Conservation (phyloP, 2,329 filamentous ascomycete species). For the Aspergillus pseudoterreus region DNA sequence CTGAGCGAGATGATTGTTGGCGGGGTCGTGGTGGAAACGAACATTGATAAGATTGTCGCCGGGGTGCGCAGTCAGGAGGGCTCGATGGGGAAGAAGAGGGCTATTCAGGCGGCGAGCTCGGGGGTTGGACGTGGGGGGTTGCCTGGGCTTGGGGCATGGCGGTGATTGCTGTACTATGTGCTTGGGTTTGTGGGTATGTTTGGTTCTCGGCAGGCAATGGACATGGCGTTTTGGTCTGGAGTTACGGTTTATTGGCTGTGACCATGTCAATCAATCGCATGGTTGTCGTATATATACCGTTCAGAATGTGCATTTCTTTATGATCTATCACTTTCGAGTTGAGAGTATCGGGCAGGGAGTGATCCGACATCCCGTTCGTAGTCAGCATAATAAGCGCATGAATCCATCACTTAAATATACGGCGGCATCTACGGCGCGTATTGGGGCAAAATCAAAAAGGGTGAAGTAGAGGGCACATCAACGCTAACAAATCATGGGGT, state of each 20-base stretch:
- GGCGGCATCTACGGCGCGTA: too few relatives aligned
- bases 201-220: background rate
- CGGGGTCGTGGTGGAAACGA: slow-evolving; percentile 90
- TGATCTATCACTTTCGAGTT: too few relatives aligned
- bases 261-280: background rate
- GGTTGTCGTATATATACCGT: too few relatives aligned
- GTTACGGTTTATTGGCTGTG: background rate
- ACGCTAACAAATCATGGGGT: too few relatives aligned
- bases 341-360: too few relatives aligned
- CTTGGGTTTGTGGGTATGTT: background rate
- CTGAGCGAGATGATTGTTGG: slow-evolving; percentile 93
- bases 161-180: slow-evolving; percentile 20
- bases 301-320: too few relatives aligned
- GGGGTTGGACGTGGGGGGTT: slow-evolving; percentile 35
- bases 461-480: too few relatives aligned
- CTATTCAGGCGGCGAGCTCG: slow-evolving; percentile 40
- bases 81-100: slow-evolving; percentile 39
- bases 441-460: too few relatives aligned
- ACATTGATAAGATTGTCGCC: slow-evolving; percentile 79
- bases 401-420: too few relatives aligned
- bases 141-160: slow-evolving; percentile 38
- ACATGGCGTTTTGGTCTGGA: background rate
- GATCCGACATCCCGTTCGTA: too few relatives aligned
- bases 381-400: too few relatives aligned
- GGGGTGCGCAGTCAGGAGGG: slow-evolving; percentile 63